phyloP scores from a whole-genome alignment of 148 eudicot species.

The Rheum nobile region DNA sequence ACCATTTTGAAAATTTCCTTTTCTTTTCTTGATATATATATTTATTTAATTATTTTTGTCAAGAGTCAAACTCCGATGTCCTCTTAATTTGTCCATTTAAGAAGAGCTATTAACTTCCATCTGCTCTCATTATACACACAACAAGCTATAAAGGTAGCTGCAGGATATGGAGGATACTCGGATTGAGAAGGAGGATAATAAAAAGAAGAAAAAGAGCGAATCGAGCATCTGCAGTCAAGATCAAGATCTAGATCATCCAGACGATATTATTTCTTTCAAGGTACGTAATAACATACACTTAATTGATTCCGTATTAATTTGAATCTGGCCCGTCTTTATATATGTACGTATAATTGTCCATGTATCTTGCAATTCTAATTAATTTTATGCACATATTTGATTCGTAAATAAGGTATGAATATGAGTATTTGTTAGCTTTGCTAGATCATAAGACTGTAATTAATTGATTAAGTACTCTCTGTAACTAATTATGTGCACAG shows the following conservation, averaged over 20 bases:
- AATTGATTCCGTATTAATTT: not conserved
- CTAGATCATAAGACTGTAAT: not conserved
- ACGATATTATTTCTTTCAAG: not conserved
- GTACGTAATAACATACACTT: not conserved
- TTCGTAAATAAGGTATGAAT: not conserved
- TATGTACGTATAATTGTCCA: not conserved
- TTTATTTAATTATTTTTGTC: not conserved
- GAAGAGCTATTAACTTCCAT: not conserved
- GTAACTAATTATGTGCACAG: not conserved
- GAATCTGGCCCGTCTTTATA: not conserved
- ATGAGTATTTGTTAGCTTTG: not conserved
- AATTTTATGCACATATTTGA: not conserved
- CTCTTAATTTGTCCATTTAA: not conserved
- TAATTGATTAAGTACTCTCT: too few relatives aligned
- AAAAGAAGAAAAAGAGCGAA: not conserved
- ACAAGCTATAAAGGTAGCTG: not conserved
- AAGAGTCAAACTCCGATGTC: not conserved
- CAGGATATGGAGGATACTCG: not conserved
- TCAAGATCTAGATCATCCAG: not conserved
- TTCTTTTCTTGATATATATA: not conserved
- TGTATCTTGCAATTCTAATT: not conserved
- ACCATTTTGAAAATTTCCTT: not conserved
- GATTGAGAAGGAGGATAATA: not conserved
- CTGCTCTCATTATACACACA: not conserved
- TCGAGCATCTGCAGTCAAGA: not conserved